Percentiles rank a stretch among this genome's conserved stretches.
Conservation (phyloP, 495 filamentous ascomycete genomes). For the Sphaerosporella brunnea region DNA sequence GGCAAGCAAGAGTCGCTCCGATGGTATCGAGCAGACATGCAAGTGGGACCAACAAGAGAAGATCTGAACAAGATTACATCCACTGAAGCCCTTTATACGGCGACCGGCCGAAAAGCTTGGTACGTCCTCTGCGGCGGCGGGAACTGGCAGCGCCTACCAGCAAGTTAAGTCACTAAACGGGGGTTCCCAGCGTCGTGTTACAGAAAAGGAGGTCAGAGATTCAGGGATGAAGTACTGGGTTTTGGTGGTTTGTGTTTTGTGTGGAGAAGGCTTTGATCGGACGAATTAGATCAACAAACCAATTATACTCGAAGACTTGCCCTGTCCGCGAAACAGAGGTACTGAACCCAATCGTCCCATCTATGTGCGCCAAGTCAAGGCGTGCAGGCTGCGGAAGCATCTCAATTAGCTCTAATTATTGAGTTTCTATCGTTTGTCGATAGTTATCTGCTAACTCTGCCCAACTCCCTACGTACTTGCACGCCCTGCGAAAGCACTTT, state of each 20-base stretch:
- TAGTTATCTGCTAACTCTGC: neutral
- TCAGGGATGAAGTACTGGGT: constrained; percentile 2
- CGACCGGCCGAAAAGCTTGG: too few species aligned
- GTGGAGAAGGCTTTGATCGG: neutral
- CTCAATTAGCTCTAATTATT: neutral
- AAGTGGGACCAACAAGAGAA: too few species aligned
- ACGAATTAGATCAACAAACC: neutral
- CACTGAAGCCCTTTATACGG: too few species aligned
- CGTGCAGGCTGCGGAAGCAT: neutral
- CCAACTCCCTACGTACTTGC: constrained; percentile 3
- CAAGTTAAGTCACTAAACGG: too few species aligned
- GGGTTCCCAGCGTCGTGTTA: too few species aligned
- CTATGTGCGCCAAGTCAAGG: neutral
- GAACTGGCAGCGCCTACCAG: too few species aligned
- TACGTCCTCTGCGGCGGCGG: too few species aligned
- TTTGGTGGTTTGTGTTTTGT: neutral
- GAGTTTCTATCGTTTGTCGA: neutral
- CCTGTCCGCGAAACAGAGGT: neutral
- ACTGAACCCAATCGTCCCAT: neutral
- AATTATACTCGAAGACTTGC: neutral
- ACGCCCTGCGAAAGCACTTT: neutral
- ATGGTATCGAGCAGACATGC: too few species aligned
- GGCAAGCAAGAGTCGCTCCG: too few species aligned
- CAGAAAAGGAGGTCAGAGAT: constrained; percentile 1
- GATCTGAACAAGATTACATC: too few species aligned